phyloP scores from a whole-genome alignment of 768 basidiomycete species.

The Mycena galopus region DNA sequence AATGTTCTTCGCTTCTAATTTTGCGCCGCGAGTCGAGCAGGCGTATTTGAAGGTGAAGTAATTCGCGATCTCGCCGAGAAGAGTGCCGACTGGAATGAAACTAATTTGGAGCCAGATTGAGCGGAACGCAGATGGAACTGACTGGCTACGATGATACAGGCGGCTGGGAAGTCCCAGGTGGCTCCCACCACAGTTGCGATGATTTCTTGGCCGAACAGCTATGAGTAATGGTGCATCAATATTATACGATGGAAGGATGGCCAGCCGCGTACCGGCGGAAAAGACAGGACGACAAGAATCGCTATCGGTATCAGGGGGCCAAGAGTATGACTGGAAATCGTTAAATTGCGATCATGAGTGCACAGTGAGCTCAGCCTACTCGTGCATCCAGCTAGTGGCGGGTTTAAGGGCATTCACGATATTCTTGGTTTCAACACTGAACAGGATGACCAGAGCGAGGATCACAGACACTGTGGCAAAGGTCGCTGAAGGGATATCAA shows the following conservation, averaged over 20 bases:
- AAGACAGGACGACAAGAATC: slow-evolving; percentile 62
- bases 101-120: too few relatives aligned
- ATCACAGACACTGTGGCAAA: slow-evolving; percentile 47
- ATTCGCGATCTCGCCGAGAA: slow-evolving; percentile 67
- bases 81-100: slow-evolving; percentile 2
- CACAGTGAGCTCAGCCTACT: slow-evolving; percentile 41
- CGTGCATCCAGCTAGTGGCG: slow-evolving; percentile 60
- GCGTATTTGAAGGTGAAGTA: slow-evolving; percentile 73
- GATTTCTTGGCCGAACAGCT: slow-evolving; percentile 63
- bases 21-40: slow-evolving; percentile 66
- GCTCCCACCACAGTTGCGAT: slow-evolving; percentile 16
- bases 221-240: slow-evolving; percentile 71
- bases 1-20: slow-evolving; percentile 53
- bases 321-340: slow-evolving; percentile 44
- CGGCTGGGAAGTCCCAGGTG: slow-evolving; percentile 18
- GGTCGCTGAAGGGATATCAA: slow-evolving; percentile 16
- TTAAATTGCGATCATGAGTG: neutral
- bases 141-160: slow-evolving; percentile 16
- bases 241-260: neutral
- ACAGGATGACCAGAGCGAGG: slow-evolving; percentile 49
- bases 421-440: slow-evolving; percentile 58
- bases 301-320: slow-evolving; percentile 70
- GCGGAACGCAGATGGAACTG: too few relatives aligned
- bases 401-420: slow-evolving; percentile 66
- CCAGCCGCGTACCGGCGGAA: slow-evolving; percentile 15